Evolutionary conservation across 495 filamentous ascomycete genomes (phyloP).

Genomic region (Tuber indicum): DNA sequence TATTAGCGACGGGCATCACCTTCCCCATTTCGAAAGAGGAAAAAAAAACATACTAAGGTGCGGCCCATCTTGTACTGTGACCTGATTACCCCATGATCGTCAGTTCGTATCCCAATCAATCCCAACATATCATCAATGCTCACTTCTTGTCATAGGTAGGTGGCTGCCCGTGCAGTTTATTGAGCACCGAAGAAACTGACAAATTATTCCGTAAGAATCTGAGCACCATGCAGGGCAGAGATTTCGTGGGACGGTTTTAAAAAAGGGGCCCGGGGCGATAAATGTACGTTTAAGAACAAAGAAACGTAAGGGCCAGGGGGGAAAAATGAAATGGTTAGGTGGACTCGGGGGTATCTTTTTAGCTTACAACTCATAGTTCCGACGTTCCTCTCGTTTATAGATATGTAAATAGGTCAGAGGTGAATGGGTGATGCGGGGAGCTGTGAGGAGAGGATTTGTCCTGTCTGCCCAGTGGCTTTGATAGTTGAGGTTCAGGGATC

Average conservation of each 20-base stretch:
- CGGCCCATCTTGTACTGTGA: slow-evolving; percentile 83
- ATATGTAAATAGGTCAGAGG: background rate
- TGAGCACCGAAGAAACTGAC: slow-evolving; percentile 83
- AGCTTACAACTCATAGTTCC: slow-evolving; percentile 37
- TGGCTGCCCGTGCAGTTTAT: slow-evolving; percentile 94
- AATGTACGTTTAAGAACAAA: slow-evolving; percentile 9
- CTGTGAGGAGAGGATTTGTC: background rate
- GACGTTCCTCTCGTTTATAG: slow-evolving; percentile 9
- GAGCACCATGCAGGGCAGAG: slow-evolving; percentile 16
- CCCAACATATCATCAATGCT: slow-evolving; percentile 27
- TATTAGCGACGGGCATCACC: slow-evolving; percentile 8
- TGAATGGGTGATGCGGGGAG: background rate
- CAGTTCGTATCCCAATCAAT: slow-evolving; percentile 11
- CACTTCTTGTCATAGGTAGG: slow-evolving; percentile 98
- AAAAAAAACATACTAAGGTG: slow-evolving; percentile 53
- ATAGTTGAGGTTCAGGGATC: background rate
- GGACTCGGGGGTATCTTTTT: slow-evolving; percentile 2
- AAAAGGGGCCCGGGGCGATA: slow-evolving; percentile 4
- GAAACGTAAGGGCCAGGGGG: slow-evolving; percentile 1
- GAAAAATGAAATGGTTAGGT: background rate
- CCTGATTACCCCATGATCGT: slow-evolving; percentile 46
- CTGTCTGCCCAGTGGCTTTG: background rate
- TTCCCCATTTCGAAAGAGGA: background rate
- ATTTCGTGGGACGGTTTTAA: slow-evolving; percentile 12
- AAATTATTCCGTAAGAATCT: slow-evolving; percentile 42